Percentiles rank a stretch among this genome's conserved stretches.
Conservation (phyloP, 2,329 filamentous ascomycete species). For the Dactylonectria macrodidyma region DNA sequence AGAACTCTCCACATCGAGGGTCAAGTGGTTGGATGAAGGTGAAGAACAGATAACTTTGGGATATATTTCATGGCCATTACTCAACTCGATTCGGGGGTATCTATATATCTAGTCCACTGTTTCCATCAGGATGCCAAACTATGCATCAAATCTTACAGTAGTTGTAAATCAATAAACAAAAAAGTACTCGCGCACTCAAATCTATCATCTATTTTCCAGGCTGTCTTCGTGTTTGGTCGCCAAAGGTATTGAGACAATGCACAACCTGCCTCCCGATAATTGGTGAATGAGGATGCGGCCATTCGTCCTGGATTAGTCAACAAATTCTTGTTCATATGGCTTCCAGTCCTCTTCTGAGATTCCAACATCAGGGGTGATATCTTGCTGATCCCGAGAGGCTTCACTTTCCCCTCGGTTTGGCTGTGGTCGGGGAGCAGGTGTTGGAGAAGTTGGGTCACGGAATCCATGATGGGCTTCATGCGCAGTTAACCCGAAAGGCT, state of each 20-base stretch:
- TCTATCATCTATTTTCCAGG: not conserved
- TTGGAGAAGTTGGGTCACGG: not conserved
- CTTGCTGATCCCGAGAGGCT: not conserved
- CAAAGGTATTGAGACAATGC: conserved; percentile 13
- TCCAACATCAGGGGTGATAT: not conserved
- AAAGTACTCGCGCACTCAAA: not conserved
- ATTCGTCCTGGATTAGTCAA: not conserved
- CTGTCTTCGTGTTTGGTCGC: conserved; percentile 13
- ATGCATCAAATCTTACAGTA: conserved; percentile 3
- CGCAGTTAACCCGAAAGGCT: too few species aligned
- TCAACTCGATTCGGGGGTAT: not conserved
- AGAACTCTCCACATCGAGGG: conserved; percentile 45
- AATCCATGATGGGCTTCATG: not conserved
- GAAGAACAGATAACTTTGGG: conserved; percentile 51
- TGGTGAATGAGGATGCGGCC: not conserved
- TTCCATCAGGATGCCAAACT: not conserved
- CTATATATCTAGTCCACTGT: not conserved
- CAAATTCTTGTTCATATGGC: conserved; percentile 2
- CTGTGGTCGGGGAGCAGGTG: not conserved
- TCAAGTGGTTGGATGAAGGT: conserved; percentile 60
- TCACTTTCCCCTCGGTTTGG: not conserved
- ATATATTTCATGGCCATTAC: conserved; percentile 4
- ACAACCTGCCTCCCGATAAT: not conserved
- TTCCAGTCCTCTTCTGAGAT: not conserved
- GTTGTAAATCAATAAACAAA: conserved; percentile 15